Conservation (phyloP, 192 early-diverging fungal genomes). For the Backusella psychrophila region DNA sequence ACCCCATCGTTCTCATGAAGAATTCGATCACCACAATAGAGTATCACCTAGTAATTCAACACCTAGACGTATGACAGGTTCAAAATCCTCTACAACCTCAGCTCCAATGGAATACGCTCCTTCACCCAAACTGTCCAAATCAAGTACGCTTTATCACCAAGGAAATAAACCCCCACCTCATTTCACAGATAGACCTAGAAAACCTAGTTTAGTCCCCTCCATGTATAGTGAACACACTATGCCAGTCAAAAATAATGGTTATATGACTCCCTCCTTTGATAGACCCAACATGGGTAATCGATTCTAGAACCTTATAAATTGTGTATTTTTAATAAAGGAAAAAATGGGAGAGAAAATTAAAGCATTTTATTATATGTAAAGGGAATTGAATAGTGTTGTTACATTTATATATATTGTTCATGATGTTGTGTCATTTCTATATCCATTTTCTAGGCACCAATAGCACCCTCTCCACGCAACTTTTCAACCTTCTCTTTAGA, state of each 20-base stretch:
- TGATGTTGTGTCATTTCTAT: background rate
- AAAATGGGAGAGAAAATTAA: background rate
- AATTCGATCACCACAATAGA: background rate
- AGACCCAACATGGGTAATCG: slow-evolving; percentile 11
- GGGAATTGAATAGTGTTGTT: background rate
- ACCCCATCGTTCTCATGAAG: background rate
- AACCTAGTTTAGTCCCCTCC: slow-evolving; percentile 3
- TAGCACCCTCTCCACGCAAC: slow-evolving; percentile 37
- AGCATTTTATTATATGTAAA: background rate
- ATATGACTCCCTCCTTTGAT: background rate
- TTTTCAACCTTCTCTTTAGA: slow-evolving; percentile 49
- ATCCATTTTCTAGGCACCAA: slow-evolving; percentile 20
- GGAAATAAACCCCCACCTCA: background rate
- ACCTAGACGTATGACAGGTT: background rate
- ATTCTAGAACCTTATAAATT: slow-evolving; percentile 2
- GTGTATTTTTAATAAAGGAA: background rate
- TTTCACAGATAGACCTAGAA: slow-evolving; percentile 6
- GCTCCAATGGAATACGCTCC: background rate
- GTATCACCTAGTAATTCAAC: slow-evolving; percentile 3
- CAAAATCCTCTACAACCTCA: slow-evolving; percentile 6
- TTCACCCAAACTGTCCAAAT: slow-evolving; percentile 16
- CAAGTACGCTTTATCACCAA: background rate
- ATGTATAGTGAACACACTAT: background rate
- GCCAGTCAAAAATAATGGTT: background rate
- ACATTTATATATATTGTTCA: background rate